phyloP scores from a whole-genome alignment of 805 yeast genomes.

The Ogataea saltuana region DNA sequence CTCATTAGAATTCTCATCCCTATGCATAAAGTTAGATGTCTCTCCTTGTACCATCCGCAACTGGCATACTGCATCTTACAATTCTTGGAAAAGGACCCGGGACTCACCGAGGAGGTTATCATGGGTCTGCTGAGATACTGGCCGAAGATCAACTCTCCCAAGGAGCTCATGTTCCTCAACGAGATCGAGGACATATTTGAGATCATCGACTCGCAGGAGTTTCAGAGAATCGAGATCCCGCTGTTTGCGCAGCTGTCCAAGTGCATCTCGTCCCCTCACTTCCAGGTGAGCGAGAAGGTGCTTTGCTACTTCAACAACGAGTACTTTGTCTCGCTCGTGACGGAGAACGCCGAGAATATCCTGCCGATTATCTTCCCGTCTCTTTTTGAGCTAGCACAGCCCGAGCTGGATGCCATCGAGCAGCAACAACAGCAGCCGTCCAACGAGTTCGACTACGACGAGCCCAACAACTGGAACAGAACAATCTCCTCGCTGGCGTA shows the following conservation, averaged over 20 bases:
- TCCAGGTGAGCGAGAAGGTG: constrained; percentile 96
- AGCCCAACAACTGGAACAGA: constrained; percentile 79
- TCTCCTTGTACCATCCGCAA: constrained; percentile 93
- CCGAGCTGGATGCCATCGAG: constrained; percentile 35
- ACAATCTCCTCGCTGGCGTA: constrained; percentile 89
- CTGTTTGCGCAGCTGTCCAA: constrained; percentile 90
- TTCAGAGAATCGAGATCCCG: constrained; percentile 88
- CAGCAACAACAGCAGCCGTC: constrained; percentile 32
- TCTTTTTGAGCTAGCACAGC: constrained; percentile 74
- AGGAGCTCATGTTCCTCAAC: constrained; percentile 92
- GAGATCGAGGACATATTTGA: constrained; percentile 97
- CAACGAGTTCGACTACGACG: constrained; percentile 43
- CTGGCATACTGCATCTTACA: constrained; percentile 96
- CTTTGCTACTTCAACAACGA: constrained; percentile 94
- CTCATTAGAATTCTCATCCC: constrained; percentile 85
- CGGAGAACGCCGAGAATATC: constrained; percentile 90
- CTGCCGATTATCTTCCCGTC: constrained; percentile 91
- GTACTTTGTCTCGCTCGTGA: constrained; percentile 83
- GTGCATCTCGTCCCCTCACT: constrained; percentile 92
- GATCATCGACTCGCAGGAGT: constrained; percentile 91
- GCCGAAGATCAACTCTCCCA: constrained; percentile 95
- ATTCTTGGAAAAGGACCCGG: constrained; percentile 91
- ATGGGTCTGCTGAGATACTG: constrained; percentile 91
- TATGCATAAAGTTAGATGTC: constrained; percentile 84
- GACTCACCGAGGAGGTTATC: constrained; percentile 91